phyloP scores from a whole-genome alignment of 2,329 filamentous ascomycete species.

The Colletotrichum limetticola region DNA sequence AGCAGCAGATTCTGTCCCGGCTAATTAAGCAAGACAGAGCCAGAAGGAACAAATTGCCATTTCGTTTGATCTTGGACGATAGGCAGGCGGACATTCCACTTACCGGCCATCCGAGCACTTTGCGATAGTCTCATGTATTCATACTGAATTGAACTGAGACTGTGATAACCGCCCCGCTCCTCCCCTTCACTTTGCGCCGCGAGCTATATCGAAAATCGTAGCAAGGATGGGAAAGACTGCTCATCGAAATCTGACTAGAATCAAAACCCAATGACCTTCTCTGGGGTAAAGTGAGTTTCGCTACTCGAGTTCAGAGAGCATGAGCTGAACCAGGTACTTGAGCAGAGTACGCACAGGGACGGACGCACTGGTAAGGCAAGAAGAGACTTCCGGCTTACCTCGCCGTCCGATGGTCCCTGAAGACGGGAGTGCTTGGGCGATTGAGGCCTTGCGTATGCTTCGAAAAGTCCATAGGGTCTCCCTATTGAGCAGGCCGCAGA shows the following conservation, averaged over 20 bases:
- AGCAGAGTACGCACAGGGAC: too few species aligned
- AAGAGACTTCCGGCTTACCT: neutral
- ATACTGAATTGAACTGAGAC: neutral
- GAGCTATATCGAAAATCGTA: neutral
- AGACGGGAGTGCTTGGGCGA: neutral
- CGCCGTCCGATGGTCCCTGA: neutral
- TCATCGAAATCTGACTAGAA: neutral
- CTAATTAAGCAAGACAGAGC: neutral
- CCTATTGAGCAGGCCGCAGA: too few species aligned
- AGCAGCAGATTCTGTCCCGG: neutral
- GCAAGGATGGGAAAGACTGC: neutral
- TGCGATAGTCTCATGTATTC: neutral
- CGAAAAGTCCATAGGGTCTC: too few species aligned
- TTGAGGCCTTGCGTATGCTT: neutral
- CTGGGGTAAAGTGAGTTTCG: neutral
- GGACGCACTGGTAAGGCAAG: neutral
- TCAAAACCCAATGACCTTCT: neutral
- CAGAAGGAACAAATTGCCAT: neutral
- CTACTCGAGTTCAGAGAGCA: neutral
- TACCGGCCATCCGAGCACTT: neutral
- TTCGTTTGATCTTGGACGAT: neutral
- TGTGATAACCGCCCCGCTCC: neutral
- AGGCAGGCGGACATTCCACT: neutral
- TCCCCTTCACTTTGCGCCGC: neutral
- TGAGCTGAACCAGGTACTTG: neutral